Evolutionary conservation across 148 eudicot genomes (phyloP), one percentile per base, ranked within the genome.

Genomic region (Rhododendron molle): DNA sequence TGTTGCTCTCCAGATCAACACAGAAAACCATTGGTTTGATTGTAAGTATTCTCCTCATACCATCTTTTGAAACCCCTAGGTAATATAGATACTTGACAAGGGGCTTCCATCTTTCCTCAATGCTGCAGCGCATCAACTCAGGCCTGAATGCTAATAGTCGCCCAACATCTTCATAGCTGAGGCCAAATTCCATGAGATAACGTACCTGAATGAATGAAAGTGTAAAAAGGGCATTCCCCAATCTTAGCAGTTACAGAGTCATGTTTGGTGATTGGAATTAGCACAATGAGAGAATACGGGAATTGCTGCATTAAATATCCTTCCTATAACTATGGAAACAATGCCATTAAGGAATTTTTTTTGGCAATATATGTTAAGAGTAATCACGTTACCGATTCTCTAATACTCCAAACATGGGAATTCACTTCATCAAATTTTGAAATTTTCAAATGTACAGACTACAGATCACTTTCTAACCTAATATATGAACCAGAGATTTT

Each of bases 21-120:
- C 97, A 94, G 87, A 95, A 96, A 67, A 95, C 87, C 90, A 96
- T 91, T 6, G 99, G 98, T 87, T 95, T 96, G 82, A 90, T 87
- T 30, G 91, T 90, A 72, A 96, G 98, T 85, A 96, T 94, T 89
- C 94, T 96, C 87, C 90, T 93, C 94, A 96, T 88, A 69, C 98
- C 98, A 88, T 92, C 98, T 88, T 91, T 91, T 50, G 94, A 87
- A 86, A 96, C 85, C 82, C 98, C 98, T 47, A 94, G 97, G 89
- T 96, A 96, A 88, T 96, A 94, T 30, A 96, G 90, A 85, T 92
- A 93, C 94, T 94, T 95, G 87, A 96, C 95, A 50, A 94, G 92
- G 78, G 99, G 98, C 83, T 91, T 96, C 93, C 93, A 96, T 90
- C 90, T 92, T 80, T 95, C 96, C 86, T 96, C 98, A 83, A 96